Conservation (phyloP, 2,329 filamentous ascomycete genomes). For the Teratosphaeria zuluensis region DNA sequence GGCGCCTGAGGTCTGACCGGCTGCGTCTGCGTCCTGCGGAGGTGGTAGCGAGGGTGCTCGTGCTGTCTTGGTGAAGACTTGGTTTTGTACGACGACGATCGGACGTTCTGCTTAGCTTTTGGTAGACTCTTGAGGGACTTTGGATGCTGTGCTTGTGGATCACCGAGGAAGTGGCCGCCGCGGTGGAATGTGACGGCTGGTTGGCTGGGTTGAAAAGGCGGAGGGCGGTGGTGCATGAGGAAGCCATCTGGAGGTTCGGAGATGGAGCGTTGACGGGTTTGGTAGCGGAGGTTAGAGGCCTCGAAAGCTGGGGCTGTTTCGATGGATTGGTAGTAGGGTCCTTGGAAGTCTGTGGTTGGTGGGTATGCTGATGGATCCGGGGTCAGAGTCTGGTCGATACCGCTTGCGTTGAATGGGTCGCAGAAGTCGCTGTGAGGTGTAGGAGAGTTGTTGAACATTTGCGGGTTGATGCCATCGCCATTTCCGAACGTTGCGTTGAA, state of each 20-base stretch:
- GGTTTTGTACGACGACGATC: slow-evolving; percentile 2
- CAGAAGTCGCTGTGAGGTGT: slow-evolving; percentile 2
- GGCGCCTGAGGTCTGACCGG: neutral
- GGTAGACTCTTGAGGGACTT: slow-evolving; percentile 4
- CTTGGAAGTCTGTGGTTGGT: neutral
- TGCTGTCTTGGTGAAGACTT: neutral
- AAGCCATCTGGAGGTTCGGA: slow-evolving; percentile 13
- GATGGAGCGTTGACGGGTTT: slow-evolving; percentile 11
- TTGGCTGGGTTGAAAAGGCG: neutral
- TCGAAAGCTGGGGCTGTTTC: neutral
- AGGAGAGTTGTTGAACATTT: slow-evolving; percentile 4
- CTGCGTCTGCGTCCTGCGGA: slow-evolving; percentile 10
- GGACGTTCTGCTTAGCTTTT: slow-evolving; percentile 2
- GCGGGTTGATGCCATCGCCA: neutral
- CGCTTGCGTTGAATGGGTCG: neutral
- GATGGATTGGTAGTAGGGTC: slow-evolving; percentile 2
- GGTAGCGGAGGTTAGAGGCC: slow-evolving; percentile 1
- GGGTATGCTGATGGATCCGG: neutral
- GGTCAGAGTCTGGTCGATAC: slow-evolving; percentile 1
- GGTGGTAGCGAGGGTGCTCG: slow-evolving; percentile 7
- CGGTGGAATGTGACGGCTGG: slow-evolving; percentile 11
- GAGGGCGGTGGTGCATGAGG: slow-evolving; percentile 3
- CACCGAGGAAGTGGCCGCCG: slow-evolving; percentile 8
- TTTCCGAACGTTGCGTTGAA: slow-evolving; percentile 8
- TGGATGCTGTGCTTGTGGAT: slow-evolving; percentile 1